Conservation (phyloP, 805 yeast species). For the Metschnikowia rubicola region DNA sequence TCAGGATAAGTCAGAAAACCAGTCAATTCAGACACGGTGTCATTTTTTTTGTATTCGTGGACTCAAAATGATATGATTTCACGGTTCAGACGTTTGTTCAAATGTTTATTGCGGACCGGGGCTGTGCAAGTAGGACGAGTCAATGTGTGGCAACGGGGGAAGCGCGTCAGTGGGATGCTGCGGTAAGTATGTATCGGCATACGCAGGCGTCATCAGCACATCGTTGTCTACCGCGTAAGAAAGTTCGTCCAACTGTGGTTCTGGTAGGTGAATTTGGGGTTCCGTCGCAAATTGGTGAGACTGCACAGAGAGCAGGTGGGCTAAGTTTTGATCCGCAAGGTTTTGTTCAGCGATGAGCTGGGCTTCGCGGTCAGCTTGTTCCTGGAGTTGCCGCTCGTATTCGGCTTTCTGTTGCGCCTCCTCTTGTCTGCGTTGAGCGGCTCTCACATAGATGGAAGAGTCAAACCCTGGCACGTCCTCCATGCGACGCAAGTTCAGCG, state of each 20-base stretch:
- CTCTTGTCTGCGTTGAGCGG: constrained; percentile 12
- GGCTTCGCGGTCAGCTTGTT: neutral
- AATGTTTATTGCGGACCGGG: constrained; percentile 1
- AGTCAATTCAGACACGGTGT: no score
- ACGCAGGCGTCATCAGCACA: constrained; percentile 5
- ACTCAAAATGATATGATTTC: no score
- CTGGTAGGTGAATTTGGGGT: constrained; percentile 1
- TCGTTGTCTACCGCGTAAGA: constrained; percentile 6
- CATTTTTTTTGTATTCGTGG: no score
- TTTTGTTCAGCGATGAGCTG: no score
- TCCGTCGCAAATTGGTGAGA: neutral
- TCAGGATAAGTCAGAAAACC: no score
- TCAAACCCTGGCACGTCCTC: constrained; percentile 18
- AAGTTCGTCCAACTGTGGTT: constrained; percentile 3
- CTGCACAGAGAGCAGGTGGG: no score
- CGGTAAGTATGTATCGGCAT: neutral
- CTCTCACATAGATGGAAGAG: constrained; percentile 11
- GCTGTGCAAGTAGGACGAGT: constrained; percentile 1
- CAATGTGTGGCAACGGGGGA: constrained; percentile 1
- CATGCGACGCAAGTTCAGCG: constrained; percentile 10
- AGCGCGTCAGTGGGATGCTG: neutral
- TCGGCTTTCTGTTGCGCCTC: constrained; percentile 11
- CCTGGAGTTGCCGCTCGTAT: neutral
- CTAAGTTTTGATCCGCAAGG: no score
- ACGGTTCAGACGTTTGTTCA: neutral